Evolutionary conservation across 2,329 filamentous ascomycete species (phyloP), one percentile per base, ranked within the genome.

Genomic region (Sarocladium kiliense): DNA sequence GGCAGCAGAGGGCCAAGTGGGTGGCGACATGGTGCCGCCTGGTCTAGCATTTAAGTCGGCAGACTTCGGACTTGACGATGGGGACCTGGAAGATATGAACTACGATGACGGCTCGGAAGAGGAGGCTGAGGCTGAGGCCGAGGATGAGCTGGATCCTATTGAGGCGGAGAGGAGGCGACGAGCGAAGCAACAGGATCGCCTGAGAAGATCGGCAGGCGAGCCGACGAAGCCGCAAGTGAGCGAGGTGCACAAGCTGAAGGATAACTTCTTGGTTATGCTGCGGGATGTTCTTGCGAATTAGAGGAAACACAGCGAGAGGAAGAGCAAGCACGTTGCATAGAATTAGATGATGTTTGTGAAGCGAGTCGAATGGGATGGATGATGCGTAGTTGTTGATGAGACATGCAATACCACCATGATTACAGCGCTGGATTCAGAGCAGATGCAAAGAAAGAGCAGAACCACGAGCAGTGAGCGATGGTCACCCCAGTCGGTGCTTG

Each of bases 31-130:
- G 56, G 70, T 74, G 54, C 78, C 79, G 6, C 81, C 79, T 9
- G 83, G 76, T 23, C 75, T 78, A 60, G 75, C 70, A 14, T 95
- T 97, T 74, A 85, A 81, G 64, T 86, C 87, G 21, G 84, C 82
- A 50, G 94, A 99, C 72, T 99, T 99, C 73, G 94, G 94, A 0
- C 75, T 99, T 19, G 85, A 97, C 66, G 83, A 88, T 64, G 86
- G 88, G 66, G 94, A 97, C 67, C 75, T 97, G 14, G 84, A 93
- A 66, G 92, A 96, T 59, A 85, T 97, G 69, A 84, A 84, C 44
- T 90, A 94, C 62, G 89, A 89, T 2, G 88, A 92, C 55, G 82
- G 84, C 9, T 76, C 75, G 7, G 77, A 73, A 1, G 82, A 80
- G 1, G 85, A 86, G 12, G 80, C 83, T 5, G 83, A 86, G 57